Conservation (phyloP, 345 rosid species). For the Luvunga scandens region DNA sequence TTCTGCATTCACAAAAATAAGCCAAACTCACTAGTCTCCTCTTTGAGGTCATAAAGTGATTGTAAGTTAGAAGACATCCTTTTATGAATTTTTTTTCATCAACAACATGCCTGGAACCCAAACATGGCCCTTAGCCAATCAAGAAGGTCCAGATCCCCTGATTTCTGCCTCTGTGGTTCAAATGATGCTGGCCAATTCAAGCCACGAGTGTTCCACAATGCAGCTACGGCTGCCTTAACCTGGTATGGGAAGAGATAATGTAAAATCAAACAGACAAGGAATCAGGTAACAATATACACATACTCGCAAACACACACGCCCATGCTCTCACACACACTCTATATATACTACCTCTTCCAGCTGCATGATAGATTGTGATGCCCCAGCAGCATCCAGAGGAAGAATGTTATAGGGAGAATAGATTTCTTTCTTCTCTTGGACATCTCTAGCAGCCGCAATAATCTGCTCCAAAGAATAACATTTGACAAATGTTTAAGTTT, state of each 20-base stretch:
- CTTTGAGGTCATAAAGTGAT: slow-evolving; percentile 4
- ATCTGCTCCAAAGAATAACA: slow-evolving; percentile 53
- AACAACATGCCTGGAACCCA: slow-evolving; percentile 84
- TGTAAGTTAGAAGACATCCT: neutral
- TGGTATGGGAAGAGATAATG: slow-evolving; percentile 22
- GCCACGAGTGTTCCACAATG: slow-evolving; percentile 82
- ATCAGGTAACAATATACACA: neutral
- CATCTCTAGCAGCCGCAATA: slow-evolving; percentile 96
- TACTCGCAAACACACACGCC: neutral
- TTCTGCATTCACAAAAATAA: slow-evolving; percentile 49
- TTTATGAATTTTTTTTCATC: slow-evolving; percentile 7
- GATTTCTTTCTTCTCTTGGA: slow-evolving; percentile 96
- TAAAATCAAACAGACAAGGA: slow-evolving; percentile 13
- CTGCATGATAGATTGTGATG: slow-evolving; percentile 91
- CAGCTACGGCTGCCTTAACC: slow-evolving; percentile 97
- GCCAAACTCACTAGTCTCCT: slow-evolving; percentile 11
- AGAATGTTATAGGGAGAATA: slow-evolving; percentile 97
- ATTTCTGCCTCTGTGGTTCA: slow-evolving; percentile 82
- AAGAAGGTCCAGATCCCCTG: slow-evolving; percentile 84
- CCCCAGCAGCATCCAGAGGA: slow-evolving; percentile 94
- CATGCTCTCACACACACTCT: neutral
- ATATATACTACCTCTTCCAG: slow-evolving; percentile 74
- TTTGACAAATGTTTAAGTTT: neutral
- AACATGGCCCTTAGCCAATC: slow-evolving; percentile 98
- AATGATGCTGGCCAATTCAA: slow-evolving; percentile 83